phyloP scores from a whole-genome alignment of 306 rosid species.

The Lithocarpus polystachyus region DNA sequence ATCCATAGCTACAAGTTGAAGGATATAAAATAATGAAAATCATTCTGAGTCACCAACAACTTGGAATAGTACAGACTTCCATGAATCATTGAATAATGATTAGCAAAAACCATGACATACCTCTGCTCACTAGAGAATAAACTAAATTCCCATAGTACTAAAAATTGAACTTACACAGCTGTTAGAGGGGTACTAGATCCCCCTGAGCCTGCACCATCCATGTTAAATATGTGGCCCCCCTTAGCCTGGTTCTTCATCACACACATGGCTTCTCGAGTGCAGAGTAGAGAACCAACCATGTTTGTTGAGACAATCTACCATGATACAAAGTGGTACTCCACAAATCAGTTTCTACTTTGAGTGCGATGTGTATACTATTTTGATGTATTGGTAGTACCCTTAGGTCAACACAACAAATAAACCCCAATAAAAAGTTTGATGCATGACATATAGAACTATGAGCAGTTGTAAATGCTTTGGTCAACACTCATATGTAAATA shows the following conservation, averaged over 20 bases:
- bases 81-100: constrained; percentile 7
- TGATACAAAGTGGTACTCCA: neutral
- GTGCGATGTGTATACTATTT: neutral
- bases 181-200: constrained; percentile 98
- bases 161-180: constrained; percentile 68
- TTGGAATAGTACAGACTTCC: neutral
- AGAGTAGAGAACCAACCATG: constrained; percentile 84
- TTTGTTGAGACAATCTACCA: constrained; percentile 89
- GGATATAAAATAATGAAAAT: constrained; percentile 21
- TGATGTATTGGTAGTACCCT: neutral
- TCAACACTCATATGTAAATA: neutral
- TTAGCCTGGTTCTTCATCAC: constrained; percentile 65
- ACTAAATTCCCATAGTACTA: neutral
- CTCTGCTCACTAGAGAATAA: constrained; percentile 12
- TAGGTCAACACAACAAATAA: neutral
- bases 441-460: neutral
- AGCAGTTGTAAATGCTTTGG: neutral
- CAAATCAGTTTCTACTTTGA: neutral
- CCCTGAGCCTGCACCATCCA: constrained; percentile 98
- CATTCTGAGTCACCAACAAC: constrained; percentile 13
- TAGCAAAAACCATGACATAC: neutral
- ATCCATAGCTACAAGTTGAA: constrained; percentile 66
- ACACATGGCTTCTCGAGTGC: constrained; percentile 89
- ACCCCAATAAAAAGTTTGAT: neutral
- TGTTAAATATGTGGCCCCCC: constrained; percentile 89